Base-by-base conservation (phyloP, 306 rosid species). In the Lathyrus oleraceus region DNA sequence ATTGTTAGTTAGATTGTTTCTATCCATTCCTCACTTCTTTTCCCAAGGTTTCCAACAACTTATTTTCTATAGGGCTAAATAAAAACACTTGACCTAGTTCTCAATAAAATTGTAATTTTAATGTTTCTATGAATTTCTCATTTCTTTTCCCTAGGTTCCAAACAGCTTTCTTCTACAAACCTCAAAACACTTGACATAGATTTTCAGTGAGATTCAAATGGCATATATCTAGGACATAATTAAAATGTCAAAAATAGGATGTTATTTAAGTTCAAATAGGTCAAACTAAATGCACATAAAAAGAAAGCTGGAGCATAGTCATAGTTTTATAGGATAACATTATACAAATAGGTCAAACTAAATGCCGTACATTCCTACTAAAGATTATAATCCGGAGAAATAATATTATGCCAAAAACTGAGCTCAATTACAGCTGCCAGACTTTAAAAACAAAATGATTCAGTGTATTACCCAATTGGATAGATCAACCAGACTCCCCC, bases 401-500 rank as follows among this genome's bases (percentile, higher is more conserved):
- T 32, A 36, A 69, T 19, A 25, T 21, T 36, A 38, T 62, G 70
- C 71, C 72, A 16, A 69, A 59, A 51, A 25, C 56, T 35, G 10
- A 44, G 59, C 54, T 32, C 68, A 58, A 42, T 30, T 62, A 71
- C 76, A 77, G 63, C 65, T 48, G 30, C 78, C 44, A 62, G 71
- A 44, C 61, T 61, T 66, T 28, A 70, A 6, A 10, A 73, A 64
- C 63, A 77, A 17, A 61, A 78, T 51, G 57, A 61, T 36, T 76
- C 58, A 85, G 80, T 59, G 51, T 57, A 38, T 78, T 78, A 85
- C 89, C 92, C 68, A 54, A 62, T 72, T 11, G 39, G 70, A 82
- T 61, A 44, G 28, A 78, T 89, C 84, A 95, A 59, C 86, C 62
- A 65, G 90, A 86, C 78, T 95, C 91, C 9, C 77, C 72, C 89